These are phyloP conservation scores for Zymoseptoria crescenta DNA, from an alignment of 2,329 filamentous ascomycete genomes.

Conservation along the genomic window DNA sequence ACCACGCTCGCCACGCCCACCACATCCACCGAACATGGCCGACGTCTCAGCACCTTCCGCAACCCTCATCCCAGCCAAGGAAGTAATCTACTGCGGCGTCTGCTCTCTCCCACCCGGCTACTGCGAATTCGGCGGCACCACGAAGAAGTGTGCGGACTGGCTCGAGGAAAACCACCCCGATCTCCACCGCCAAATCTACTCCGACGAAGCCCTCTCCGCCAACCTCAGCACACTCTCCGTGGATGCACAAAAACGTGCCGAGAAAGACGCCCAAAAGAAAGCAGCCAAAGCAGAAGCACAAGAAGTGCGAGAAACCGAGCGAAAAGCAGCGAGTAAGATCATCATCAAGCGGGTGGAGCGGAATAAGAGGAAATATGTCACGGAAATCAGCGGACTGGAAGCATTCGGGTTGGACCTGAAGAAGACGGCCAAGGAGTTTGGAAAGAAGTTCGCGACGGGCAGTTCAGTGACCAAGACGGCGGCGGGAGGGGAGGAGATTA, in stretches of 20 bases:
- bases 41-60: constrained; percentile 17
- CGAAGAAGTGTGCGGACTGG: constrained; percentile 97
- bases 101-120: constrained; percentile 70
- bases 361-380: constrained; percentile 97
- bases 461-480: constrained; percentile 78
- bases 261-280: constrained; percentile 95
- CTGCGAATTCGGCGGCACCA: constrained; percentile 95
- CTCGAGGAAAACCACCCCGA: constrained; percentile 65
- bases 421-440: constrained; percentile 71
- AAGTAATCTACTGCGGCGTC: constrained; percentile 57
- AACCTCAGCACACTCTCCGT: constrained; percentile 80
- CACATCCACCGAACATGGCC: constrained; percentile 20
- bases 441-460: constrained; percentile 97
- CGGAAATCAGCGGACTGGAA: constrained; percentile 82
- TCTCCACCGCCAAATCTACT: constrained; percentile 76
- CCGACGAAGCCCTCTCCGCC: constrained; percentile 64
- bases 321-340: constrained; percentile 73
- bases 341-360: constrained; percentile 95
- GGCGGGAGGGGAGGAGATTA: constrained; percentile 82
- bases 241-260: constrained; percentile 87
- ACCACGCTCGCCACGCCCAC: background rate
- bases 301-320: constrained; percentile 74
- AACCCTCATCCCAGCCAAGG: constrained; percentile 37
- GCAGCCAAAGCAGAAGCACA: constrained; percentile 84
- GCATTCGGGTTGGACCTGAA: constrained; percentile 88